Evolutionary conservation across 1,284 basidiomycete species (phyloP).

Genomic region (Papiliotrema flavescens): DNA sequence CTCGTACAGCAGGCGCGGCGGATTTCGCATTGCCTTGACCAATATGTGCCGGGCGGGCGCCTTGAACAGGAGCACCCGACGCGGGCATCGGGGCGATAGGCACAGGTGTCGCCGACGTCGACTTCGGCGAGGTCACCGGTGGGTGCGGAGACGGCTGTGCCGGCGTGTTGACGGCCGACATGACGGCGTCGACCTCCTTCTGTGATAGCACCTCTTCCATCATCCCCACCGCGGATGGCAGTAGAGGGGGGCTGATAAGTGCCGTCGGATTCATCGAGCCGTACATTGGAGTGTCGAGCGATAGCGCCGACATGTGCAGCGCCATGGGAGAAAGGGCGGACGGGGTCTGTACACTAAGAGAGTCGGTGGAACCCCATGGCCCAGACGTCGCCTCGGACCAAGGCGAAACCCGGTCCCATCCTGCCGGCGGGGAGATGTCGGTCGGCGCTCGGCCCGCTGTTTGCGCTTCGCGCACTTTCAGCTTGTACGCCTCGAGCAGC

Average conservation of each 20-base stretch:
- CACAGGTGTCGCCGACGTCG: slow-evolving; percentile 5
- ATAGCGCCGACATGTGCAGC: slow-evolving; percentile 19
- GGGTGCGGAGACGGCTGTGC: not conserved
- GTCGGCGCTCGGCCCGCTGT: not conserved
- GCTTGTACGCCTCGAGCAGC: slow-evolving; percentile 33
- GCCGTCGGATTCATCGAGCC: slow-evolving; percentile 16
- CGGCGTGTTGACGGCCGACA: not conserved
- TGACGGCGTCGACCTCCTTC: slow-evolving; percentile 26
- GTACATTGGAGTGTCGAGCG: not conserved
- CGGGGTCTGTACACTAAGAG: slow-evolving; percentile 14
- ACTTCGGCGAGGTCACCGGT: not conserved
- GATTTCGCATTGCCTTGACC: not conserved
- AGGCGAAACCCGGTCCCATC: slow-evolving; percentile 7
- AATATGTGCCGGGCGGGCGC: not conserved
- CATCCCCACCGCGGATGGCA: slow-evolving; percentile 11
- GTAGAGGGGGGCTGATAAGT: slow-evolving; percentile 19
- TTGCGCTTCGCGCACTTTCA: slow-evolving; percentile 13
- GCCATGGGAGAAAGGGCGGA: slow-evolving; percentile 31
- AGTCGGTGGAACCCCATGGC: slow-evolving; percentile 17
- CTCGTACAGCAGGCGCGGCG: not conserved
- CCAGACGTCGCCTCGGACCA: slow-evolving; percentile 14
- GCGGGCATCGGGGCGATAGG: slow-evolving; percentile 8
- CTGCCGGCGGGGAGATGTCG: slow-evolving; percentile 2
- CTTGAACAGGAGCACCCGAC: not conserved
- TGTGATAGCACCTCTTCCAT: slow-evolving; percentile 26